These are phyloP conservation scores for Gloeopeniophorella convolvens DNA, from an alignment of 768 basidiomycete species.

Conservation along the genomic window DNA sequence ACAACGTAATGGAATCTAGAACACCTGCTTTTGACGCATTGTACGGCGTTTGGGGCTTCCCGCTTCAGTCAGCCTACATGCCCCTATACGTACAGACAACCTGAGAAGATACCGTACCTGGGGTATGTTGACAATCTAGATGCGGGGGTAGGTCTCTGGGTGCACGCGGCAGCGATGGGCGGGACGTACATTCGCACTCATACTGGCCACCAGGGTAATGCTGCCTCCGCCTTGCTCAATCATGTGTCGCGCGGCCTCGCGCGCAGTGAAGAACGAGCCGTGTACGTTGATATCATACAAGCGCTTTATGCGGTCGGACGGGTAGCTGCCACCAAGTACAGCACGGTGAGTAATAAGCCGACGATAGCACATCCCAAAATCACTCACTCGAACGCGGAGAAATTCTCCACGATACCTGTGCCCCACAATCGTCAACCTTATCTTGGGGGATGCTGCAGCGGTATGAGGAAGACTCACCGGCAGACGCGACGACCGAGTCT, in stretches of 20 bases:
- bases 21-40: conserved; percentile 90
- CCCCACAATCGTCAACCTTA: background rate
- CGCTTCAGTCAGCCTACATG: background rate
- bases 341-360: background rate
- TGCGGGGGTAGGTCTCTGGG: conserved; percentile 19
- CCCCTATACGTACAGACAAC: background rate
- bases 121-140: conserved; percentile 80
- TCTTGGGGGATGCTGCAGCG: background rate
- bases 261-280: conserved; percentile 91
- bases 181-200: conserved; percentile 76
- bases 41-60: conserved; percentile 84
- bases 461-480: conserved; percentile 48
- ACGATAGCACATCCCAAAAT: background rate
- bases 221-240: conserved; percentile 71
- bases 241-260: conserved; percentile 92
- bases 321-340: conserved; percentile 49
- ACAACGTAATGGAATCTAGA: conserved; percentile 14
- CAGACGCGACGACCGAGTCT: conserved; percentile 83
- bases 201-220: conserved; percentile 82
- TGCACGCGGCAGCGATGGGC: background rate
- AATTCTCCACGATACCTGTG: conserved; percentile 82
- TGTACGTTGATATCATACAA: conserved; percentile 93
- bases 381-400: conserved; percentile 73
- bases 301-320: conserved; percentile 74
- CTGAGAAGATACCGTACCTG: conserved; percentile 51